Percentiles rank a stretch among this genome's conserved stretches.
Evolutionary conservation across 163 green algal genomes (phyloP).

Genomic region (Chloroidium sp.): DNA sequence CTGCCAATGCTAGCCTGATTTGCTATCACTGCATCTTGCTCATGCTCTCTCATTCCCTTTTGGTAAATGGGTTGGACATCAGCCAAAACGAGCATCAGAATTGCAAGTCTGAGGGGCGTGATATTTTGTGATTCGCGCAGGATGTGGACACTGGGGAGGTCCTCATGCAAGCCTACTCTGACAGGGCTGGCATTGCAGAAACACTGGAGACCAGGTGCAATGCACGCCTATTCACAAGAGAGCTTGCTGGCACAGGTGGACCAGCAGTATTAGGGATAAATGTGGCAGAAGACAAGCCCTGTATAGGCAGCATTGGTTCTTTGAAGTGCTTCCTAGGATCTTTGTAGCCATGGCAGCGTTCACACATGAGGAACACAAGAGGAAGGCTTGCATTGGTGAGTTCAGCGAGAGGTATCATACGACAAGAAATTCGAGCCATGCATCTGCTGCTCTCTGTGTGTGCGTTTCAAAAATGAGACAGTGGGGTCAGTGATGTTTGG

Average conservation of each 20-base stretch:
- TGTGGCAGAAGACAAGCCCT: not conserved
- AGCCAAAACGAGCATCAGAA: not conserved
- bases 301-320: not conserved
- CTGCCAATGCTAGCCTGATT: too few species aligned
- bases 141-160: constrained; percentile 93
- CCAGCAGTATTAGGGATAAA: not conserved
- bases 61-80: not conserved
- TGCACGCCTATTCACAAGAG: not conserved
- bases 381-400: too few species aligned
- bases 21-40: too few species aligned
- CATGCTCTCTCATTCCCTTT: too few species aligned
- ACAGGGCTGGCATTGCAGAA: constrained; percentile 74
- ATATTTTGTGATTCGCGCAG: constrained; percentile 31
- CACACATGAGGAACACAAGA: too few species aligned
- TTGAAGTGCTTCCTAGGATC: too few species aligned
- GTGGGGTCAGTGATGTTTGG: too few species aligned
- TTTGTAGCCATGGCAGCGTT: too few species aligned
- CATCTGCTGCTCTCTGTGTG: too few species aligned
- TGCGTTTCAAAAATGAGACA: too few species aligned
- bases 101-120: not conserved
- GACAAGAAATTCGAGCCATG: too few species aligned
- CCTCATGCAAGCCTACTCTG: constrained; percentile 96
- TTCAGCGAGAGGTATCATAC: too few species aligned
- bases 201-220: constrained; percentile 79
- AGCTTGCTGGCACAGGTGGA: not conserved